Evolutionary conservation across 352 stramenopile species (phyloP), one percentile per base, ranked within the genome.

Genomic region (Pythium monospermum): DNA sequence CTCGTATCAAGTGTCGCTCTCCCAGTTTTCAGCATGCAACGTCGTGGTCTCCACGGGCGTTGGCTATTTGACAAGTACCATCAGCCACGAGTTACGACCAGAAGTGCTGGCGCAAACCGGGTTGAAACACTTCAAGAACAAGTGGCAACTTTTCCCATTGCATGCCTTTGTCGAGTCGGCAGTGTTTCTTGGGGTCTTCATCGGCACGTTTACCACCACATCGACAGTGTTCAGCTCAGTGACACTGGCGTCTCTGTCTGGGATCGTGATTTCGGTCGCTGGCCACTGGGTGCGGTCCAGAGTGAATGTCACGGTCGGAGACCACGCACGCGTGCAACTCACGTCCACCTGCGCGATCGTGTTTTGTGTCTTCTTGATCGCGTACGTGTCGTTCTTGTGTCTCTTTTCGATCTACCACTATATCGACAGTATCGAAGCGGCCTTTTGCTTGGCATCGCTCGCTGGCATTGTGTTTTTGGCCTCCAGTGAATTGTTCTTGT

Each of bases 401-500:
- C 53, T 94, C 13, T 64, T 85, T 19, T 86, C 68, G 43, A 94
- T 94, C 43, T 94, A 94, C 51, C 76, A 85, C 43, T 80, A 91
- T 65, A 89, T 91, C 30, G 76, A 89, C 45, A 90, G 73, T 43
- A 86, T 94, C 48, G 83, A 94, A 61, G 78, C 83, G 3, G 83
- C 83, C 4, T 94, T 94, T 52, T 89, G 76, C 36, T 49, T 94
- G 5, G 81, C 83, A 2, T 91, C 78, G 4, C 64, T 94, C 4
- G 73, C 83, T 15, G 83, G 83, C 0, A 73, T 94, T 26, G 71
- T 91, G 32, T 94, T 94, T 59, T 48, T 91, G 39, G 80, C 81
- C 3, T 79, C 79, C 16, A 91, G 78, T 38, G 80, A 94, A 18
- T 47, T 94, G 18, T 91, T 89, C 18, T 51, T 91, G n/a, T 64